These are phyloP conservation scores for Beauveria australis DNA, from an alignment of 2,329 filamentous ascomycete species.

Conservation along the genomic window DNA sequence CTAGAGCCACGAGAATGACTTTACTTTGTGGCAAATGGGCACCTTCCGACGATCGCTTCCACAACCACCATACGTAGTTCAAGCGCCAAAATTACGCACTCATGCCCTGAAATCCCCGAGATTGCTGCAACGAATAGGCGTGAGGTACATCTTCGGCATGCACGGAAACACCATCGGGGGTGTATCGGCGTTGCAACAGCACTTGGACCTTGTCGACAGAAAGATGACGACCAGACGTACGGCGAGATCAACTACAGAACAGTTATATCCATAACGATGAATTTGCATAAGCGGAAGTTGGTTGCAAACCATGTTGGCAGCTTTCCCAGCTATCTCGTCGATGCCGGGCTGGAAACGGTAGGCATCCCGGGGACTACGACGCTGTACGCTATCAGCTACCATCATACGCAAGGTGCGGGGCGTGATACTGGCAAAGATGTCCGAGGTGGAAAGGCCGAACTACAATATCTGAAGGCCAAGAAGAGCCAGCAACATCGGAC, in stretches of 20 bases:
- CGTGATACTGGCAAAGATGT: no score
- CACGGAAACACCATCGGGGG: conserved; percentile 45
- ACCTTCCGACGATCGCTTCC: no score
- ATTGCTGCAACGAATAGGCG: conserved; percentile 31
- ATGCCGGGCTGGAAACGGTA: conserved; percentile 26
- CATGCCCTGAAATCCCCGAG: conserved; percentile 23
- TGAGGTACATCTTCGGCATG: conserved; percentile 43
- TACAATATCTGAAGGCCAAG: no score
- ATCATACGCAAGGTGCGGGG: no score
- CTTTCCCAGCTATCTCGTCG: conserved; percentile 41
- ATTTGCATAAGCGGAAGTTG: conserved; percentile 41
- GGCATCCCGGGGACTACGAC: not conserved
- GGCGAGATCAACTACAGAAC: conserved; percentile 47
- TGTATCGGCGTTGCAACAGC: conserved; percentile 42
- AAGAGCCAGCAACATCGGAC: no score
- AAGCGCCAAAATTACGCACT: conserved; percentile 35
- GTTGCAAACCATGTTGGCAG: conserved; percentile 38
- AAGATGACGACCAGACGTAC: conserved; percentile 37
- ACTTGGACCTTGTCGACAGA: conserved; percentile 45
- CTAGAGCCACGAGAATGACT: no score
- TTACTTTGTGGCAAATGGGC: no score
- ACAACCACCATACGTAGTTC: no score
- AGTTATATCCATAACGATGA: conserved; percentile 50
- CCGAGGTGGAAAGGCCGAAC: no score
- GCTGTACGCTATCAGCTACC: not conserved